Evolutionary conservation across 164 flowering plant species (phyloP).

Genomic region (Echeveria elegans): DNA sequence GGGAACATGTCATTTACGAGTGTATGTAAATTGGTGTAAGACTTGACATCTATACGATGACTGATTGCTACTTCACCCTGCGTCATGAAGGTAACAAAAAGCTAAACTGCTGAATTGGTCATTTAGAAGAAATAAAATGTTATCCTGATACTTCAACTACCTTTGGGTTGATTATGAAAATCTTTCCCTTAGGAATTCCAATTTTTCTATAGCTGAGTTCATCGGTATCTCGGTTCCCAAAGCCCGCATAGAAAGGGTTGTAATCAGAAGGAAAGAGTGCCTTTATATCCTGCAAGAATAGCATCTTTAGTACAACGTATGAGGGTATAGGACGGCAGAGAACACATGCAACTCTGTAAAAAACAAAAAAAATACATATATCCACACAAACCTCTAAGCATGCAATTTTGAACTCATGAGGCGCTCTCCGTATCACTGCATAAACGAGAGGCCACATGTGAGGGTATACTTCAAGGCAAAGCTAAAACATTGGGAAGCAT

Average conservation of each 20-base stretch:
- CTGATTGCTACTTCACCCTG: slow-evolving; percentile 95
- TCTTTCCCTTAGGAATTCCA: slow-evolving; percentile 94
- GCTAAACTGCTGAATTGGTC: not conserved
- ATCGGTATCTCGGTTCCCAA: slow-evolving; percentile 95
- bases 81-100: slow-evolving; percentile 2
- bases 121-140: not conserved
- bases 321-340: not conserved
- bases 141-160: slow-evolving; percentile 19
- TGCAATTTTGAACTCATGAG: slow-evolving; percentile 98
- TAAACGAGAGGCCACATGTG: not conserved
- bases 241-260: slow-evolving; percentile 99
- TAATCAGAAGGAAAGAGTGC: slow-evolving; percentile 89
- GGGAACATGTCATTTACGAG: slow-evolving; percentile 97
- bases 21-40: slow-evolving; percentile 87
- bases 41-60: slow-evolving; percentile 59
- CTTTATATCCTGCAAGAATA: slow-evolving; percentile 61
- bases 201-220: slow-evolving; percentile 84
- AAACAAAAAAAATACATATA: not conserved
- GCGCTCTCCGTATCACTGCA: slow-evolving; percentile 87
- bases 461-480: not conserved
- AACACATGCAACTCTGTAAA: not conserved
- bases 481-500: not conserved
- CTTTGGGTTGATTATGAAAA: slow-evolving; percentile 95
- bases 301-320: not conserved
- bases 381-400: slow-evolving; percentile 69